A percentile compares a stretch with the other conserved stretches of the same genome.
phyloP scores from a whole-genome alignment of 2,329 filamentous ascomycete species.

The Calonectria honghensis region DNA sequence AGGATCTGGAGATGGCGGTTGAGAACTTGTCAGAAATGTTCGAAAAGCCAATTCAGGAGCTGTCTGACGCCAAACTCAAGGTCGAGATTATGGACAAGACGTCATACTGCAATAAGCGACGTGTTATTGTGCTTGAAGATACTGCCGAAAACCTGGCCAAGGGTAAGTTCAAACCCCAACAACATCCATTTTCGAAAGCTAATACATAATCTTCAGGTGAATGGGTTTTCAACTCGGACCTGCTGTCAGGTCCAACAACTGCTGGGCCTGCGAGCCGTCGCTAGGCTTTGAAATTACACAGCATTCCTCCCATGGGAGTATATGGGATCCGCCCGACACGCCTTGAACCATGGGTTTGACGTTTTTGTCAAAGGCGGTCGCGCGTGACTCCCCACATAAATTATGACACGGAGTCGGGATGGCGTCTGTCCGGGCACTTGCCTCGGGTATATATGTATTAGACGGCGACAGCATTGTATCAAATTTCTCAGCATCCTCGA shows the following conservation, averaged over 20 bases:
- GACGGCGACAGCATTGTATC: constrained; percentile 34
- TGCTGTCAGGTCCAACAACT: constrained; percentile 48
- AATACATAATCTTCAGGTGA: constrained; percentile 60
- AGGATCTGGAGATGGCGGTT: constrained; percentile 97
- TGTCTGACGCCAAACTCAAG: constrained; percentile 91
- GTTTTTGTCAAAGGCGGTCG: not conserved
- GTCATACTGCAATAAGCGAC: constrained; percentile 93
- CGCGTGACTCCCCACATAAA: constrained; percentile 19
- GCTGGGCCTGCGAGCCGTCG: constrained; percentile 51
- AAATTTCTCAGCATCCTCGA: constrained; percentile 22
- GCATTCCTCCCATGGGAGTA: not conserved
- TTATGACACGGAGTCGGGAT: constrained; percentile 28
- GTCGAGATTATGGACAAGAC: constrained; percentile 99
- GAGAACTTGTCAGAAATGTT: constrained; percentile 99
- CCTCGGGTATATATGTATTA: constrained; percentile 37
- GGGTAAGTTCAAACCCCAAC: constrained; percentile 71
- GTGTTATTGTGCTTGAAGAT: constrained; percentile 91
- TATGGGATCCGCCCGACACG: not conserved
- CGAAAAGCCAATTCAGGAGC: constrained; percentile 93
- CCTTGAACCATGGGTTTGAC: not conserved
- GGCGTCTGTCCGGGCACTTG: constrained; percentile 31
- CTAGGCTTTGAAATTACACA: constrained; percentile 33
- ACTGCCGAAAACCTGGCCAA: constrained; percentile 94
- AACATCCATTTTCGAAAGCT: constrained; percentile 45
- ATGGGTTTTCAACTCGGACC: constrained; percentile 67